Evolutionary conservation across 345 rosid species (phyloP), one percentile per base, ranked within the genome.

Genomic region (Acer negundo): DNA sequence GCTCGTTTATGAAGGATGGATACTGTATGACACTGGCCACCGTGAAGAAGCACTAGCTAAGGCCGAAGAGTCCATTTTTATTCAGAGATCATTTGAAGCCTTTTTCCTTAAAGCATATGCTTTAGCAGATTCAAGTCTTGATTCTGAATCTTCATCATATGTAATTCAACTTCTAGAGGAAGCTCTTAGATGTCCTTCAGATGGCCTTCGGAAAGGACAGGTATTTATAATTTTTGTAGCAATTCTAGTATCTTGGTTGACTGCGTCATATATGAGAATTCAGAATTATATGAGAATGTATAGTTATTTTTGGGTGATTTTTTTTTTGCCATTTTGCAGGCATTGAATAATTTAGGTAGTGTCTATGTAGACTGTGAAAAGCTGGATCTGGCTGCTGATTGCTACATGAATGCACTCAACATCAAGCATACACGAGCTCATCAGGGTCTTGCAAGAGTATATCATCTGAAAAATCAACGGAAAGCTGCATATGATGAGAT

Each of bases 161-260:
- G 98, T 97, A 42, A 87, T 90, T 26, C 82, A 97, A 78, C 92
- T 97, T 83, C 85, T 93, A 9, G 94, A 91, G 78, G 98, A 97
- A 81, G 99, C 99, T 73, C 93, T 93, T 67, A 90, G 86, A 56
- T 97, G 99, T 80, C 98, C 99, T 64, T 97, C 97, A 15, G 99
- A 97, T 82, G 98, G 97, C 20, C 97, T 97, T n/a, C 92, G 97
- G 15, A 97, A 97, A 86, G 99, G 99, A 82, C 98, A 97, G 83
- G 99, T 94, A 83, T 78, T 85, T 79, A 72, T 63, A 69, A 26
- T 22, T 22, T 26, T 64, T 68, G 51, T 17, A 55, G 63, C 20
- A 35, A 55, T 64, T 26, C 70, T 46, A 40, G n/a, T 58, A 12
- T 42, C 66, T 59, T 64, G 53, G 26, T 61, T 69, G 51, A 51